Evolutionary conservation across 2,329 filamentous ascomycete species (phyloP), one percentile per base, ranked within the genome.

Genomic region (Nemania diffusa): DNA sequence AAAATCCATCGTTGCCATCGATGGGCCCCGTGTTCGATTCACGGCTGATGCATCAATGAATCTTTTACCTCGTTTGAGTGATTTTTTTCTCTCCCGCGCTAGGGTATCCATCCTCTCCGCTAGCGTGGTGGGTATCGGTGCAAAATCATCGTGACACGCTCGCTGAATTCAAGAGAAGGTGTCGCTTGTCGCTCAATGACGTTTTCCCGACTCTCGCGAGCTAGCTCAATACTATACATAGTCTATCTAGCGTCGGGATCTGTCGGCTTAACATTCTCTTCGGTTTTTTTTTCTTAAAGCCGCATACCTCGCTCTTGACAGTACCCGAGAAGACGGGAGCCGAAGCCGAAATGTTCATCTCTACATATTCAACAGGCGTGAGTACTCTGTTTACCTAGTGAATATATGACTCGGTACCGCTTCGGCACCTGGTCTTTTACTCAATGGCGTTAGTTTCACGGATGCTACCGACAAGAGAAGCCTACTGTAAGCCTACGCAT

Each of bases 1-100:
- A 84, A 82, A 83, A 84, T 84, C 80, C 81, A 82, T 83, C 82
- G 81, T 84, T 84, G 82, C 82, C 82, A 83, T 84, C 81, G 82
- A 83, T 82, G 81, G 80, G 82, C 81, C 80, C 80, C 80, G 79
- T 74, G 80, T 81, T 81, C 80, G 79, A 81, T 81, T 82, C 80
- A 73, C 79, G 79, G 79, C 77, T 79, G 72, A 77, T 80, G 78
- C 79, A 80, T 60, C 44, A 24, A 6, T 44, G 3, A 44, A 6
- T 52, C 5, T 52, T 32, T 32, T 32, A 5, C 15, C 22, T 17
- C 9, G n/a, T 32, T 52, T 32, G 40, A 44, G 40, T 17, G 40
- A 20, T n/a, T 29, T 34, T 32, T 53, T 53, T 11, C 20, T 34
- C 34, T 13, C 9, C 40, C 1, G 40, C 40, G n/a, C 17, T 44